These are phyloP conservation scores for Pestalotiopsis sp. DNA, from an alignment of 2,329 filamentous ascomycete genomes.

Conservation along the genomic window DNA sequence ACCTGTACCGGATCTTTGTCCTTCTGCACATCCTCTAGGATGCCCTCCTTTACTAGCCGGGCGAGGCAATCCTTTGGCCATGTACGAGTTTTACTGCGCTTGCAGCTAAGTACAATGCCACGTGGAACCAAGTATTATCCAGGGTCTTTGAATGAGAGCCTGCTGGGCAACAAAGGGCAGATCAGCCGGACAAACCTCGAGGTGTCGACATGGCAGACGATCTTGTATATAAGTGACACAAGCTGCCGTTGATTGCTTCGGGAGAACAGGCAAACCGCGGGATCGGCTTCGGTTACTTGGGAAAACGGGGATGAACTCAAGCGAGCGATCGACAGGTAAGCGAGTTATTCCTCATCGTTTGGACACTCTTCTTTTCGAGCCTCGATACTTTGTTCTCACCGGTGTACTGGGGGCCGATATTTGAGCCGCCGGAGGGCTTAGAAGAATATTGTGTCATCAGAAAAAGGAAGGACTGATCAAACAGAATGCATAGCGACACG, in stretches of 20 bases:
- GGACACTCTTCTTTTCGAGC: neutral
- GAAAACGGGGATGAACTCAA: neutral
- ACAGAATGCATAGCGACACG: neutral
- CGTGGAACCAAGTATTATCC: constrained; percentile 8
- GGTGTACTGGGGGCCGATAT: neutral
- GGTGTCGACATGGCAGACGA: neutral
- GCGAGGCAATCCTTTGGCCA: neutral
- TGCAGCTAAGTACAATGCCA: neutral
- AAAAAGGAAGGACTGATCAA: neutral
- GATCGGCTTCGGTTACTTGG: neutral
- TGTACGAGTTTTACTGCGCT: neutral
- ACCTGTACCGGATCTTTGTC: neutral
- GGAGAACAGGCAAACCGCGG: neutral
- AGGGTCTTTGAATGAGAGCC: neutral
- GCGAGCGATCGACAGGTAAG: neutral
- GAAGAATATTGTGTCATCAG: neutral
- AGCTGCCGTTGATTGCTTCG: neutral
- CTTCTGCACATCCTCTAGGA: neutral
- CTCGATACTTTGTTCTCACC: neutral
- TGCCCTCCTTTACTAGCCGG: neutral
- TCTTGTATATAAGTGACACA: neutral
- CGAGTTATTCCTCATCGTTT: neutral
- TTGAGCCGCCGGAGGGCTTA: neutral
- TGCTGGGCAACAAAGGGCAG: neutral
- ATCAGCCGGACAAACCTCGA: neutral